Percentiles rank a stretch among this genome's conserved stretches.
Conservation (phyloP, 2,329 filamentous ascomycete genomes). For the Fusarium tjaetaba region DNA sequence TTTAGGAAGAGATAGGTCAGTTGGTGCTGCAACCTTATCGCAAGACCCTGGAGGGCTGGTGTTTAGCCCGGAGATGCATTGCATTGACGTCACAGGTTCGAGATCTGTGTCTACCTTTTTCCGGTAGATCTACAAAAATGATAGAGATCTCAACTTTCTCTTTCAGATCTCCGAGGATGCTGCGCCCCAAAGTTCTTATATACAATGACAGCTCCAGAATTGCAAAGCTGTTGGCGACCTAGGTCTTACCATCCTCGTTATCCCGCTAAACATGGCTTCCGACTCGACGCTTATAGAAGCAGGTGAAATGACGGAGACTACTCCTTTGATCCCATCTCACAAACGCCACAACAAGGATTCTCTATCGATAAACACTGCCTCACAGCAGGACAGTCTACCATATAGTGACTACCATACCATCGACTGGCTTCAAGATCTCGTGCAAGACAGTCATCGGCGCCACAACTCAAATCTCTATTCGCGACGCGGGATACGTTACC, state of each 20-base stretch:
- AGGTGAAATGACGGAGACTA: neutral
- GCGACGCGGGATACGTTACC: neutral
- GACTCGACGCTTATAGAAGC: neutral
- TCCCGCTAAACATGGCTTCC: neutral
- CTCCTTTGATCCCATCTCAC: neutral
- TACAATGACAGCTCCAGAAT: too few species aligned
- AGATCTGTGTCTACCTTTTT: neutral
- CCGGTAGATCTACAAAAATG: neutral
- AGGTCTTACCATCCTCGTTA: too few species aligned
- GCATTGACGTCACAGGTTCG: neutral
- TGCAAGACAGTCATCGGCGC: constrained; percentile 36
- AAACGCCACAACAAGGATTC: fast-evolving
- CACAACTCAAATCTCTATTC: neutral
- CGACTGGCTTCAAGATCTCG: constrained; percentile 69
- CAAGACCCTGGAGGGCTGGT: neutral
- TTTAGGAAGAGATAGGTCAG: neutral
- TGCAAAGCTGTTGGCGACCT: too few species aligned
- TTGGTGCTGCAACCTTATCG: neutral
- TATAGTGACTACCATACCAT: constrained; percentile 72
- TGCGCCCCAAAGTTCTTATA: too few species aligned
- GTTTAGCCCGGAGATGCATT: neutral
- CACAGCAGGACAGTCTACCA: neutral
- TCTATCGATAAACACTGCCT: fast-evolving
- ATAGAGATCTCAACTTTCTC: too few species aligned
- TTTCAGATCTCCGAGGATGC: too few species aligned